Conservation (phyloP, 208 protist species). For the Wallacemonas sp. region DNA sequence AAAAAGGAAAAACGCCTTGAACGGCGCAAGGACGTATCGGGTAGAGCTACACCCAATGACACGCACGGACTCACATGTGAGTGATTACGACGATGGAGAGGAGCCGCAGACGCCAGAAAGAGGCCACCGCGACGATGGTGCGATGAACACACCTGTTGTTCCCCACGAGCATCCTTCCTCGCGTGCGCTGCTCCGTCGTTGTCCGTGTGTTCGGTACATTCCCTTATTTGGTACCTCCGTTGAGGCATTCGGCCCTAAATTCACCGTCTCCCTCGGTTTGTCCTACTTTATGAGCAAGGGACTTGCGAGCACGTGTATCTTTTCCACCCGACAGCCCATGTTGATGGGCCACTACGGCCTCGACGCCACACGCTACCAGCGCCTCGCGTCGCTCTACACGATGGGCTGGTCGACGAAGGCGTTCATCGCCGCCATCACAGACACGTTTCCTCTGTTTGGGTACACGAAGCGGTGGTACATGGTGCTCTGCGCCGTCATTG, state of each 20-base stretch:
- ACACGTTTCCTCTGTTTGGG: constrained; percentile 36
- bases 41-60: too few species aligned
- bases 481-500: constrained; percentile 23
- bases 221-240: constrained; percentile 23
- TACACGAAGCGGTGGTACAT: constrained; percentile 53
- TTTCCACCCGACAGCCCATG: constrained; percentile 26
- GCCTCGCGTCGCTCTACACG: constrained; percentile 19
- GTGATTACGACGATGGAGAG: too few species aligned
- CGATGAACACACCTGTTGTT: neutral
- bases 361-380: constrained; percentile 31
- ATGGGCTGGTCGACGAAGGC: constrained; percentile 44
- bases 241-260: constrained; percentile 30
- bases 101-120: too few species aligned
- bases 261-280: constrained; percentile 27
- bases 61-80: too few species aligned
- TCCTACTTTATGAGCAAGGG: constrained; percentile 43
- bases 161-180: constrained; percentile 15
- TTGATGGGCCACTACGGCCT: constrained; percentile 24
- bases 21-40: neutral
- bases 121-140: neutral
- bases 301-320: constrained; percentile 24
- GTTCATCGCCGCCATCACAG: constrained; percentile 28
- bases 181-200: constrained; percentile 12
- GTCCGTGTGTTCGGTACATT: constrained; percentile 23
- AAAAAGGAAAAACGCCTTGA: neutral